Evolutionary conservation across 352 stramenopile genomes (phyloP), one percentile per base, ranked within the genome.

Genomic region (Globisporangium cederbergense): DNA sequence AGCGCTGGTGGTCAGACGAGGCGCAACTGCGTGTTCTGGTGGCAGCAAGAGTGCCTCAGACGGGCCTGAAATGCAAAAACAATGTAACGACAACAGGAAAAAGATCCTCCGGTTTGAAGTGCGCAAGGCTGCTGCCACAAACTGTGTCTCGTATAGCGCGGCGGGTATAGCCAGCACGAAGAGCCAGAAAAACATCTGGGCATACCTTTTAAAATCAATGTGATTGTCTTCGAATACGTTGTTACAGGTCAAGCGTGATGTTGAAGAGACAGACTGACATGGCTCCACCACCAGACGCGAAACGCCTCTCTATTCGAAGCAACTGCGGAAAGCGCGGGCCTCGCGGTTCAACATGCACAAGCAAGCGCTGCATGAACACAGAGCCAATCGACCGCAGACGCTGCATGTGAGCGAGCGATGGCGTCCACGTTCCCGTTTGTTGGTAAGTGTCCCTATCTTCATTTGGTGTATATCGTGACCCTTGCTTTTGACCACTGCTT

Each of bases 341-440:
- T 49, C 16, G 18, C 43, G n/a, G 43, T 49, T 2, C 43, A 49
- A 22, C 43, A 20, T 49, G 43, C 16, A 49, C 3, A 36, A 5
- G 32, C 32, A 36, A 36, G 32, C 32, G 32, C 32, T 36, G 32
- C 32, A 47, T 47, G n/a, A 16, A 36, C 54, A 60, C 5, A 36
- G 40, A 50, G 13, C 2, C 20, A 10, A 30, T 20, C 13, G 13
- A 34, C 34, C 7, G 13, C 16, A 38, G 8, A 3, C 10, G 28
- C 13, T 14, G 22, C 20, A 54, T 25, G 50, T 32, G 60, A 40
- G 30, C 40, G 53, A 83, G 51, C 40, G 53, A 83, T 83, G 75
- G 38, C 68, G 32, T 49, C 73, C 22, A n/a, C 52, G 11, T 74
- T 80, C 56, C 71, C 75, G 18, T 76, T 75, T 43, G 70, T 75